Evolutionary conservation across 2,329 filamentous ascomycete species (phyloP).

Genomic region (Trichophyton equinum): DNA sequence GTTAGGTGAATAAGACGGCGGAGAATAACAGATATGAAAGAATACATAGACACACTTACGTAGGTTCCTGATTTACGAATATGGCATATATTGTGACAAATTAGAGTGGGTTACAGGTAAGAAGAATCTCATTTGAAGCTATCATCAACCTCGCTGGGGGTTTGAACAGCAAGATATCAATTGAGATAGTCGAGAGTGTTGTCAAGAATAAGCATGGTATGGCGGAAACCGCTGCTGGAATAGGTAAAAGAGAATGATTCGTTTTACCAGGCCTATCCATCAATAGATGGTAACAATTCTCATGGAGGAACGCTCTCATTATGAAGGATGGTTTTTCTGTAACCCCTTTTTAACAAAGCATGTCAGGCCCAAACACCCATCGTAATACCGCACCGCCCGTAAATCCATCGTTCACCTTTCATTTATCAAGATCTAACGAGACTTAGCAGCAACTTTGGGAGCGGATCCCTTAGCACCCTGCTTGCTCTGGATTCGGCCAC

Average conservation of each 20-base stretch:
- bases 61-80: background rate
- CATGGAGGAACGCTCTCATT: slow-evolving; percentile 1
- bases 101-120: background rate
- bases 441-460: slow-evolving; percentile 72
- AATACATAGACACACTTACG: background rate
- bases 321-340: background rate
- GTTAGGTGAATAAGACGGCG: background rate
- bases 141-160: background rate
- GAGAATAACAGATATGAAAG: background rate
- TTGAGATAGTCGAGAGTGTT: background rate
- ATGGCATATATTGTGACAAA: background rate
- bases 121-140: slow-evolving; percentile 3
- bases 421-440: slow-evolving; percentile 47
- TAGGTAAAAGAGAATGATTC: slow-evolving; percentile 1
- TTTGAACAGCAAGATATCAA: background rate
- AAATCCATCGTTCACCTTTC: slow-evolving; percentile 1
- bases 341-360: slow-evolving; percentile 3
- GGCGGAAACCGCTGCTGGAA: background rate
- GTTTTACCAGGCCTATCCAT: slow-evolving; percentile 4
- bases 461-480: slow-evolving; percentile 87
- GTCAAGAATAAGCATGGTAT: background rate
- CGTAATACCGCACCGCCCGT: background rate
- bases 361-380: slow-evolving; percentile 5
- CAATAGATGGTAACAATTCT: background rate
- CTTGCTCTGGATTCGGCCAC: slow-evolving; percentile 78